These are phyloP conservation scores for Trichoderma semiorbis DNA, from an alignment of 2,329 filamentous ascomycete genomes.

Conservation along the genomic window DNA sequence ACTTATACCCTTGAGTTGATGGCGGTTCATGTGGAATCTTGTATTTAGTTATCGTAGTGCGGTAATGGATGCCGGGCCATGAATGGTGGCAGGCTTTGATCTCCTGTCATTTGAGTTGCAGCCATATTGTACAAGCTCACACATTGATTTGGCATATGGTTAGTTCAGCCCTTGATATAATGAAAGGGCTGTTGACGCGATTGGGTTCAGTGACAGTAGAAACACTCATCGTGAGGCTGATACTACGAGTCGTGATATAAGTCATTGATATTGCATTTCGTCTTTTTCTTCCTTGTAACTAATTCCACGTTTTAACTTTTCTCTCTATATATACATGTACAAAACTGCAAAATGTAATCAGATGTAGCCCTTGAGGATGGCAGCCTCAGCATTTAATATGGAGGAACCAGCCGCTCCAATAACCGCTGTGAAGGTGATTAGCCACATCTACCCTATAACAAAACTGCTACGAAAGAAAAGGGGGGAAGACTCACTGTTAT, in stretches of 20 bases:
- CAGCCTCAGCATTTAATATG: constrained; percentile 90
- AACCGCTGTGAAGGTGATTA: constrained; percentile 53
- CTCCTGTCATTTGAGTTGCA: neutral
- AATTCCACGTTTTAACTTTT: neutral
- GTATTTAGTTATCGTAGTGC: neutral
- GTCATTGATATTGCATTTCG: neutral
- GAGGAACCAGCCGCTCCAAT: constrained; percentile 95
- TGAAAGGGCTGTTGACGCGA: neutral
- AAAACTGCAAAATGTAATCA: constrained; percentile 36
- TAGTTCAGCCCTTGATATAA: neutral
- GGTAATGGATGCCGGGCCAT: neutral
- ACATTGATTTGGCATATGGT: neutral
- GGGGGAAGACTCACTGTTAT: constrained; percentile 55
- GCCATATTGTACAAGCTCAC: neutral
- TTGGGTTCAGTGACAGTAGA: neutral
- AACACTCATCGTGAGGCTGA: neutral
- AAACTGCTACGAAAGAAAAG: neutral
- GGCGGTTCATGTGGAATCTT: neutral
- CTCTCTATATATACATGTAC: neutral
- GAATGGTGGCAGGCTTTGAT: neutral
- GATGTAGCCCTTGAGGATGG: constrained; percentile 82
- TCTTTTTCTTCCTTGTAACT: neutral
- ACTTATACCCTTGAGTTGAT: constrained; percentile 14
- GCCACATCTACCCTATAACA: neutral
- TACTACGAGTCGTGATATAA: neutral